A percentile compares a stretch with the other conserved stretches of the same genome.
Evolutionary conservation across 257 asterid genomes (phyloP).

Genomic region (Fraxinus pennsylvanica): DNA sequence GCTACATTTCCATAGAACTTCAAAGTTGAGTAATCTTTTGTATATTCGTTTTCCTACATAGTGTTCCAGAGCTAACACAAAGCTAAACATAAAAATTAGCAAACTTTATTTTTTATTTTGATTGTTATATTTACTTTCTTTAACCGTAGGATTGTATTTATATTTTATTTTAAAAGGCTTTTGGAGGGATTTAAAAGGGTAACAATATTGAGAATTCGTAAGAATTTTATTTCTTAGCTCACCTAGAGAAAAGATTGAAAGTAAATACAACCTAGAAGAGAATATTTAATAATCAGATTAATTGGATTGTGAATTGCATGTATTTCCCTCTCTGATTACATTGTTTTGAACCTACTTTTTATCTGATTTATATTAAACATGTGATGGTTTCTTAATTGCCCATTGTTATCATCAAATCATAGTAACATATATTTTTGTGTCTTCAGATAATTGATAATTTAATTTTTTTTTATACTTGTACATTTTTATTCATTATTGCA

Average conservation of each 20-base stretch:
- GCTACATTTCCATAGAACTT: not conserved
- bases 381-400: not conserved
- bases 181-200: not conserved
- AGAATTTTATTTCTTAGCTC: not conserved
- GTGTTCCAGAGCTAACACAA: not conserved
- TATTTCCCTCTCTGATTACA: not conserved
- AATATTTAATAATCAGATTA: not conserved
- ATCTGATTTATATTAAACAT: not conserved
- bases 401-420: not conserved
- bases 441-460: too few relatives aligned
- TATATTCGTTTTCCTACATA: not conserved
- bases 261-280: conserved; percentile 7
- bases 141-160: not conserved
- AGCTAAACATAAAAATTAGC: not conserved
- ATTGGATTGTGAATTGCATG: not conserved
- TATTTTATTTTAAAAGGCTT: not conserved
- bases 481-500: not conserved
- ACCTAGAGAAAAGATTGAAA: not conserved
- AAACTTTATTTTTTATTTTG: not conserved
- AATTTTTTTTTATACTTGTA: too few relatives aligned
- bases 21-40: not conserved
- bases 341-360: not conserved
- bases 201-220: not conserved
- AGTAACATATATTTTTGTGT: not conserved
- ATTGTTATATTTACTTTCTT: not conserved